These are phyloP conservation scores for Penicillium sp. DNA, from an alignment of 2,329 filamentous ascomycete species.

Conservation along the genomic window DNA sequence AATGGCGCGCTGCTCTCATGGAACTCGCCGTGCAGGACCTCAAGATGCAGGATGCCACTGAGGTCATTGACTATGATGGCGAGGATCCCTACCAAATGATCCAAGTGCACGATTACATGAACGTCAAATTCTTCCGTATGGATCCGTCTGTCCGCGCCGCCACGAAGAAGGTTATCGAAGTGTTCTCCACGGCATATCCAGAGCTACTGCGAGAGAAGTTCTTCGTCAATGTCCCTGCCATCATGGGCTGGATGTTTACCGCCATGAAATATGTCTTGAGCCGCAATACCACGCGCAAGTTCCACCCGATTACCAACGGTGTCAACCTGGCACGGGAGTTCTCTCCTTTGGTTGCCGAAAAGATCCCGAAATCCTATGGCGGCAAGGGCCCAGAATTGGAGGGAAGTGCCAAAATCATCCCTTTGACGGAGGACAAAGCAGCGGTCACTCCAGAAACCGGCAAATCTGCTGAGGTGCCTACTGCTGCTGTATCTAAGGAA, in stretches of 20 bases:
- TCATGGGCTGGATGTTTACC: conserved; percentile 85
- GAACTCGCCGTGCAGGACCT: conserved; percentile 76
- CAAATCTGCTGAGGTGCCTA: conserved; percentile 4
- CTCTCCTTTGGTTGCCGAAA: conserved; percentile 53
- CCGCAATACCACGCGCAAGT: conserved; percentile 71
- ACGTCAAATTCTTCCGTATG: conserved; percentile 79
- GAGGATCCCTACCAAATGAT: conserved; percentile 83
- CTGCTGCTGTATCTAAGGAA: conserved; percentile 10
- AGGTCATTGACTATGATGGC: conserved; percentile 59
- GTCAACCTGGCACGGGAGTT: conserved; percentile 62
- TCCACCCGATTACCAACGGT: conserved; percentile 73
- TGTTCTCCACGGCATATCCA: conserved; percentile 79
- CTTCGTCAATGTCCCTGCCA: conserved; percentile 86
- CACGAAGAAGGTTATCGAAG: conserved; percentile 73
- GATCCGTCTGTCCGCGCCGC: conserved; percentile 72
- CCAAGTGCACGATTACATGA: conserved; percentile 90
- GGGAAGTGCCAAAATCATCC: conserved; percentile 34
- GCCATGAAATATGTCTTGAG: conserved; percentile 73
- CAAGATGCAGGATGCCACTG: conserved; percentile 64
- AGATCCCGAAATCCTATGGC: conserved; percentile 73
- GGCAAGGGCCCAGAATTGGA: conserved; percentile 60
- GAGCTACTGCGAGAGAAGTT: conserved; percentile 88
- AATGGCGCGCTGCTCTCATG: conserved; percentile 88
- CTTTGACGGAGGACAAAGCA: conserved; percentile 27
- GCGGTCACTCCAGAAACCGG: conserved; percentile 9